phyloP scores from a whole-genome alignment of 257 asterid genomes.

The Verbena officinalis region DNA sequence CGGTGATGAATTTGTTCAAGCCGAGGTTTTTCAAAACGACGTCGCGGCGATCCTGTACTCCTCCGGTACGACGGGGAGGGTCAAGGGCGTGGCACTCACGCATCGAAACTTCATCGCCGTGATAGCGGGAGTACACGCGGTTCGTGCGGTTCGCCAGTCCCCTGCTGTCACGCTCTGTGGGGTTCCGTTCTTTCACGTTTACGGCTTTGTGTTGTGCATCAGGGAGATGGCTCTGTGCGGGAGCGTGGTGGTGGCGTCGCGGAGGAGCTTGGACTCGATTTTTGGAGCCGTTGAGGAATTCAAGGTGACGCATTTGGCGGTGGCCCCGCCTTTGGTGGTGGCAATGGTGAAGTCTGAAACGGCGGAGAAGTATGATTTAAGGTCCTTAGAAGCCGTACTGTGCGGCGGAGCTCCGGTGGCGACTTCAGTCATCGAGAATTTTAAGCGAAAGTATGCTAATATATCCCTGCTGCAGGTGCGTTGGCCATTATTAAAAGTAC shows the following conservation, averaged over 20 bases:
- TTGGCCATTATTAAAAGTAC: background rate
- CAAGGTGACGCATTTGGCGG: slow-evolving; percentile 66
- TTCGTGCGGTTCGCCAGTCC: slow-evolving; percentile 26
- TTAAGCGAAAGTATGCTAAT: slow-evolving; percentile 40
- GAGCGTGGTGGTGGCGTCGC: slow-evolving; percentile 42
- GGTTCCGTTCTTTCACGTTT: slow-evolving; percentile 76
- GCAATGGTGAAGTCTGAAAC: slow-evolving; percentile 57
- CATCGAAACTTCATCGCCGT: slow-evolving; percentile 66
- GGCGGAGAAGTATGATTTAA: slow-evolving; percentile 47
- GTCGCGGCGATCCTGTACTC: slow-evolving; percentile 74
- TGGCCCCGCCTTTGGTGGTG: slow-evolving; percentile 70
- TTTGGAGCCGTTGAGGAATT: slow-evolving; percentile 55
- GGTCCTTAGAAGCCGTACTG: slow-evolving; percentile 52
- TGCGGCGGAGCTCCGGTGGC: slow-evolving; percentile 82
- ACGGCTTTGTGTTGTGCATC: slow-evolving; percentile 61
- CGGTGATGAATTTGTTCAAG: background rate
- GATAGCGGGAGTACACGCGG: slow-evolving; percentile 40
- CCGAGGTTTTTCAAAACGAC: slow-evolving; percentile 43
- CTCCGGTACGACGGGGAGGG: slow-evolving; percentile 83
- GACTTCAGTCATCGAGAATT: slow-evolving; percentile 35
- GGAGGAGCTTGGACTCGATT: slow-evolving; percentile 52
- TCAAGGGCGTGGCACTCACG: slow-evolving; percentile 70
- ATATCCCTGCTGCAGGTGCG: slow-evolving; percentile 39
- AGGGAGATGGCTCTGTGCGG: slow-evolving; percentile 63
- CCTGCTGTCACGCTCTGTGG: slow-evolving; percentile 51